Conservation (phyloP, 108 stramenopile species). For the Pseudonitzschia delicatissima region DNA sequence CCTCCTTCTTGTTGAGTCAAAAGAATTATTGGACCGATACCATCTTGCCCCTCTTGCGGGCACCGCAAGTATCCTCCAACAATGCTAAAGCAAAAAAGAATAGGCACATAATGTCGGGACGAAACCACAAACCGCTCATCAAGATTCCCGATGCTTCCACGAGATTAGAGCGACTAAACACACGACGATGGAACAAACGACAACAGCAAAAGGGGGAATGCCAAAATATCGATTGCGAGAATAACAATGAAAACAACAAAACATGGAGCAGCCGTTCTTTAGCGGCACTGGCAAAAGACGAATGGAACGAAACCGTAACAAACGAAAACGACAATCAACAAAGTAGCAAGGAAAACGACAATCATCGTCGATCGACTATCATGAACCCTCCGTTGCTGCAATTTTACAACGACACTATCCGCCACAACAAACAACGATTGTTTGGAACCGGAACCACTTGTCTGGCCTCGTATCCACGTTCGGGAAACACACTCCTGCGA, state of each 20-base stretch:
- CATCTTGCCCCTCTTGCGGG: constrained; percentile 60
- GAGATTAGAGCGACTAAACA: constrained; percentile 72
- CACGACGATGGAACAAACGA: constrained; percentile 47
- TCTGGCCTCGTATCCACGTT: constrained; percentile 86
- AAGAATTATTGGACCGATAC: constrained; percentile 40
- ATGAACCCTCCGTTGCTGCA: constrained; percentile 31
- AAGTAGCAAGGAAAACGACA: background rate
- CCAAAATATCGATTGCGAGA: no score
- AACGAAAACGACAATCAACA: background rate
- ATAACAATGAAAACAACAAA: no score
- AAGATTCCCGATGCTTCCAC: constrained; percentile 60
- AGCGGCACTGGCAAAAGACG: background rate
- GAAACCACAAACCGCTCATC: constrained; percentile 37
- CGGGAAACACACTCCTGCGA: constrained; percentile 85
- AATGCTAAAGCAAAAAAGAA: constrained; percentile 21
- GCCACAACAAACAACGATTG: constrained; percentile 1
- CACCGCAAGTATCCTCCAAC: background rate
- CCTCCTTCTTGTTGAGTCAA: constrained; percentile 50
- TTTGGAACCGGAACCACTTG: constrained; percentile 41
- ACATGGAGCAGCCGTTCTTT: background rate
- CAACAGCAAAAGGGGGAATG: background rate
- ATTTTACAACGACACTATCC: constrained; percentile 21
- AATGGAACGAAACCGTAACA: constrained; percentile 7
- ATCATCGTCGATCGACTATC: constrained; percentile 22
- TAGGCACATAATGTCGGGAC: constrained; percentile 1